Conservation (phyloP, 2,329 filamentous ascomycete genomes). For the Neopestalotiopsis sp. region DNA sequence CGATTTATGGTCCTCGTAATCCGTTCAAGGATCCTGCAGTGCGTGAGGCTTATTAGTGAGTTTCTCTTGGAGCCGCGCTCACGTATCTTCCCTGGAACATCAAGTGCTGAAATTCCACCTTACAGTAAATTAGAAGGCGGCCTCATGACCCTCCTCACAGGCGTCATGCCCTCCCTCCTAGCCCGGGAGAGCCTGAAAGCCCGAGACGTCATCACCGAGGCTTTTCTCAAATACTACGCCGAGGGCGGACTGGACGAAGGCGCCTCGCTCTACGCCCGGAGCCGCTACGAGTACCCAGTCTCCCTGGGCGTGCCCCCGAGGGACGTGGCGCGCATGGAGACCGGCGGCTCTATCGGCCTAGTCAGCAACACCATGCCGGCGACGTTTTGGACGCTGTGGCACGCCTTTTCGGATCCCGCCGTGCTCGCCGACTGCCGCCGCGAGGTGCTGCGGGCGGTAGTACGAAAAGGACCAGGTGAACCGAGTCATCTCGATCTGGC, state of each 20-base stretch:
- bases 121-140: conserved; percentile 19
- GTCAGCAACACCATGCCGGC: conserved; percentile 23
- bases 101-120: neutral
- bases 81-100: neutral
- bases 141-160: conserved; percentile 21
- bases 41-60: conserved; percentile 41
- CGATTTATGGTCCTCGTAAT: conserved; percentile 15
- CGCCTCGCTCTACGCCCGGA: conserved; percentile 19
- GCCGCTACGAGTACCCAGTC: conserved; percentile 16
- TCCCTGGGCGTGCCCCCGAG: conserved; percentile 8
- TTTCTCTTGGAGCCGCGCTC: neutral
- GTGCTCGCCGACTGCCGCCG: conserved; percentile 23
- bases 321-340: conserved; percentile 21
- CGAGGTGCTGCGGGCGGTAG: conserved; percentile 16
- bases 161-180: conserved; percentile 20
- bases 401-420: conserved; percentile 20
- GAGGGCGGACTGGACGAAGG: conserved; percentile 9
- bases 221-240: conserved; percentile 20
- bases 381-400: conserved; percentile 25
- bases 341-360: conserved; percentile 18
- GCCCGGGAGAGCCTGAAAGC: conserved; percentile 15
- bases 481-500: conserved; percentile 19
- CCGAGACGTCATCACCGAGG: conserved; percentile 19
- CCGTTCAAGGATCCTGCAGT: conserved; percentile 15
- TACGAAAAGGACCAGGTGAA: neutral